phyloP scores from a whole-genome alignment of 371 early-diverging fungal genomes.

The Apophysomyces ossiformis region DNA sequence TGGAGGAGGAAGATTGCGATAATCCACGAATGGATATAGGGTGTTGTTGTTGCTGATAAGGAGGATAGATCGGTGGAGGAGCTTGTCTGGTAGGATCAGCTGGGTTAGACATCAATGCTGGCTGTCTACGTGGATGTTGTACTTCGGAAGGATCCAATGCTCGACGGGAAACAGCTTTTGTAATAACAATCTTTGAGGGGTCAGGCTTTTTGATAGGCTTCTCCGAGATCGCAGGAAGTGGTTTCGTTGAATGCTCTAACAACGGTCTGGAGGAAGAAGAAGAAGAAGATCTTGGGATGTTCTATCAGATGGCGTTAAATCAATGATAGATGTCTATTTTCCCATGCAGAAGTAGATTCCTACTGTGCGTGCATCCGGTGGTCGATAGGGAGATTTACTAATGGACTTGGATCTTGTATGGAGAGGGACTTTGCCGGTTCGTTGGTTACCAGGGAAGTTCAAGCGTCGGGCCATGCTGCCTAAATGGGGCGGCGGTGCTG shows the following conservation, averaged over 20 bases:
- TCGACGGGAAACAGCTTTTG: slow-evolving; percentile 12
- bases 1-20: background rate
- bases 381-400: background rate
- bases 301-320: background rate
- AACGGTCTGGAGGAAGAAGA: background rate
- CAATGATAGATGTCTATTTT: background rate
- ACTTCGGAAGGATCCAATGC: background rate
- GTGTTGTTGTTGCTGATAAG: background rate
- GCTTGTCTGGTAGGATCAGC: background rate
- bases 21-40: background rate
- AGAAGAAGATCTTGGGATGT: background rate
- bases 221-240: background rate
- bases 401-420: background rate
- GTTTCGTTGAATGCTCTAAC: background rate
- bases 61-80: background rate
- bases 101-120: background rate
- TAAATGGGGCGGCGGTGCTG: background rate
- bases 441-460: background rate
- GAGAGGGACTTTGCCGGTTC: background rate
- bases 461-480: background rate
- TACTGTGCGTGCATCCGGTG: background rate
- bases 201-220: slow-evolving; percentile 8
- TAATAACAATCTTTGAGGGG: slow-evolving; percentile 25
- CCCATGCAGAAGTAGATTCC: background rate
- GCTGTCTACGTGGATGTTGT: slow-evolving; percentile 3